Conservation (phyloP, 169 alveolate species). For the Plasmodium falciparum region DNA sequence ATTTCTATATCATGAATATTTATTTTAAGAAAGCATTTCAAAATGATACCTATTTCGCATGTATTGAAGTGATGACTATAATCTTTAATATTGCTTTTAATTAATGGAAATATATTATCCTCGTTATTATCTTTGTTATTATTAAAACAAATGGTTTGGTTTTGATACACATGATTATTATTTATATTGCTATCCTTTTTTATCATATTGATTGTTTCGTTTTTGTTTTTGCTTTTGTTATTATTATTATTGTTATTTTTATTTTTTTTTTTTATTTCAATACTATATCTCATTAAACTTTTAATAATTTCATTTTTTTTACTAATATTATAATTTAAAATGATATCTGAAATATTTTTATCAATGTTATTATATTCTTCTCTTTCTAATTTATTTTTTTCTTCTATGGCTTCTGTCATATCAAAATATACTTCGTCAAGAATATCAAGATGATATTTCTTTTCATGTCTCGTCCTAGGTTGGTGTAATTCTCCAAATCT, state of each 20-base stretch:
- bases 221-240: not conserved
- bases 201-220: not conserved
- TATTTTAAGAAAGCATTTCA: conserved; percentile 62
- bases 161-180: not conserved
- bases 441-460: conserved; percentile 46
- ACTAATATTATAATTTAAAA: conserved; percentile 31
- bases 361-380: conserved; percentile 59
- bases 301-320: conserved; percentile 45
- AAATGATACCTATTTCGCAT: conserved; percentile 58
- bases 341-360: conserved; percentile 47
- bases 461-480: conserved; percentile 60
- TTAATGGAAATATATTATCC: conserved; percentile 14
- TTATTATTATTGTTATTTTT: not conserved
- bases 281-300: conserved; percentile 61
- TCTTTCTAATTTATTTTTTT: conserved; percentile 42
- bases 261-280: conserved; percentile 28
- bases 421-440: conserved; percentile 65
- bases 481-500: conserved; percentile 57
- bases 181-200: not conserved
- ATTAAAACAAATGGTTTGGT: not conserved
- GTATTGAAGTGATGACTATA: conserved; percentile 45
- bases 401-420: conserved; percentile 71
- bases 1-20: conserved; percentile 28
- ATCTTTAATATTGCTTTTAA: conserved; percentile 34
- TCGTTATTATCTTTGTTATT: not conserved